A percentile compares a stretch with the other conserved stretches of the same genome.
These are phyloP conservation scores for Stagonosporopsis rhizophila DNA, from an alignment of 2,329 filamentous ascomycete species.

Conservation along the genomic window DNA sequence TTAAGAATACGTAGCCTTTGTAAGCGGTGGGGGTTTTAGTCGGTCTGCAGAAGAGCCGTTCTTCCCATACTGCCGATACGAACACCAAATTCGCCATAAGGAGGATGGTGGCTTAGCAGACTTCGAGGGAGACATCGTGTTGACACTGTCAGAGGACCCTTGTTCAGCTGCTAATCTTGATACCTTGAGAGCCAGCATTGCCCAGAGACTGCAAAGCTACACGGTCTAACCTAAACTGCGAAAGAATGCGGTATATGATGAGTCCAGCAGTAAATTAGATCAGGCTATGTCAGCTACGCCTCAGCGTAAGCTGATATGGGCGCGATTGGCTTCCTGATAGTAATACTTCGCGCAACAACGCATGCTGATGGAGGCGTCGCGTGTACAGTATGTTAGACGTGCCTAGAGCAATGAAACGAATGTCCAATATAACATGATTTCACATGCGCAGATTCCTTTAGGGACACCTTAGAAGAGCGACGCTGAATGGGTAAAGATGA, in stretches of 20 bases:
- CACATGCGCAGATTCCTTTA: no score
- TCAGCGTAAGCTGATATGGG: not conserved
- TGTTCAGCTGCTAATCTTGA: not conserved
- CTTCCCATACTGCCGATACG: not conserved
- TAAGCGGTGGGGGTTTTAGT: not conserved
- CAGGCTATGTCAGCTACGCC: not conserved
- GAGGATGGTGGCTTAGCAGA: no score
- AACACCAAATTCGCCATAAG: not conserved
- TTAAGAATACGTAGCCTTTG: no score
- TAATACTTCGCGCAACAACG: not conserved
- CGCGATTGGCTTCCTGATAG: not conserved
- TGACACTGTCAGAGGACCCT: no score
- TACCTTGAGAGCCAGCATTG: not conserved
- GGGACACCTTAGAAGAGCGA: not conserved
- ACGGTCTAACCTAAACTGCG: not conserved
- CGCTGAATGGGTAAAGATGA: constrained; percentile 9
- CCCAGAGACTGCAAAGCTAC: not conserved
- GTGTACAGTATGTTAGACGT: not conserved
- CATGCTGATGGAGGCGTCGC: not conserved
- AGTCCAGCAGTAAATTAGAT: not conserved
- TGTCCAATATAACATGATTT: not conserved
- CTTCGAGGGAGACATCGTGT: no score
- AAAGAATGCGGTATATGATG: not conserved
- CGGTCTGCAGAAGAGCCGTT: not conserved
- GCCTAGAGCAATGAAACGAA: not conserved